These are phyloP conservation scores for Chlorencoelia australis DNA, from an alignment of 2,329 filamentous ascomycete genomes.

Conservation along the genomic window DNA sequence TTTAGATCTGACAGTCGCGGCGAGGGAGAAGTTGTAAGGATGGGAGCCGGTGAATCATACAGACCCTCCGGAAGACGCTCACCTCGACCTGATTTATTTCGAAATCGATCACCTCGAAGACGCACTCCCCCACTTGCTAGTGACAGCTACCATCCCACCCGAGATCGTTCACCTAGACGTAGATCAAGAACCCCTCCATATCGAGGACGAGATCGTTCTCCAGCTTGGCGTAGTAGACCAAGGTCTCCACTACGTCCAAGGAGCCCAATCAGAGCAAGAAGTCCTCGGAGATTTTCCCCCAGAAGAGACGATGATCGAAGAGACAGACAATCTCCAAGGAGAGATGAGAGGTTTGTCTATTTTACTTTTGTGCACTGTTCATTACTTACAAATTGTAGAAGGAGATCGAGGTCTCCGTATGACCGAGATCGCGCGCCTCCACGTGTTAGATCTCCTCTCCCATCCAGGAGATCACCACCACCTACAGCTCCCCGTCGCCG, in stretches of 20 bases:
- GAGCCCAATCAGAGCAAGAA: slow-evolving; percentile 28
- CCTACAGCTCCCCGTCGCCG: slow-evolving; percentile 31
- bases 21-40: slow-evolving; percentile 26
- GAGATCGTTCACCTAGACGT: slow-evolving; percentile 24
- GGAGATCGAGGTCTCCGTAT: slow-evolving; percentile 28
- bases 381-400: slow-evolving; percentile 14
- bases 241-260: slow-evolving; percentile 23
- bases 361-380: not conserved
- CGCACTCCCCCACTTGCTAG: slow-evolving; percentile 19
- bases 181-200: slow-evolving; percentile 24
- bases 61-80: slow-evolving; percentile 23
- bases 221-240: slow-evolving; percentile 21
- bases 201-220: slow-evolving; percentile 22
- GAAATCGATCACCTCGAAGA: slow-evolving; percentile 19
- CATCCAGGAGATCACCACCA: slow-evolving; percentile 25
- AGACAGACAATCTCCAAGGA: slow-evolving; percentile 30
- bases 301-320: slow-evolving; percentile 29
- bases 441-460: slow-evolving; percentile 25
- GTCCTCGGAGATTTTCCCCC: slow-evolving; percentile 26
- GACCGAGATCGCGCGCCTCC: slow-evolving; percentile 22
- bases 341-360: slow-evolving; percentile 21
- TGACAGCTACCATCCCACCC: slow-evolving; percentile 22
- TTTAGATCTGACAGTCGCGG: slow-evolving; percentile 17
- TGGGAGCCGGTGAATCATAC: slow-evolving; percentile 28
- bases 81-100: slow-evolving; percentile 19